Base-by-base conservation (phyloP, 805 yeast species). In the Metschnikowia gruessii region DNA sequence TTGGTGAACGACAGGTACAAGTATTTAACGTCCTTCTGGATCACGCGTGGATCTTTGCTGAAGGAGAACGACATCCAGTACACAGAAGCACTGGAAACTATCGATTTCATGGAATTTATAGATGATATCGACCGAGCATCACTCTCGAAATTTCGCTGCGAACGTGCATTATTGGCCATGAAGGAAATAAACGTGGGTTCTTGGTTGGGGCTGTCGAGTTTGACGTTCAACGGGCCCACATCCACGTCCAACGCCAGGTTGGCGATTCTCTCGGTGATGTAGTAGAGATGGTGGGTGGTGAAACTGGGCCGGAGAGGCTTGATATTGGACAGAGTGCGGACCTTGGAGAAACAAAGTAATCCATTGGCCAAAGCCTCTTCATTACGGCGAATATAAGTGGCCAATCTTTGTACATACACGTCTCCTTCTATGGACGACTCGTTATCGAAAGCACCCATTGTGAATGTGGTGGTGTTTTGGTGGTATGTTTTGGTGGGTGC, bases 281-380 rank as follows among this genome's bases (percentile, higher is more conserved):
- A 82, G 57, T 79, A 83, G 24, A 82, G 66, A 59, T 83, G 87
- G 59, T 82, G 88, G 22, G 81, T 66, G 15, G 86, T 80, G 43
- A 83, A 66, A 12, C 79, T 75, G 18, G 83, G 65, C 48, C 86
- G 63, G 12, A 79, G 75, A 0, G 85, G 83, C 54, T 80, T 81
- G 32, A 62, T 58, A 43, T 62, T 66, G 24, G 62, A 24, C 59
- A 43, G 40, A 37, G 53, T 37, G 24, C 55, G 48, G 15, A 45
- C 47, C 52, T 76, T 79, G 54, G 77, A 74, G 57, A 77, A 79
- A 16, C 80, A 78, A 29, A 79, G 64, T 26, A 80, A 65, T 1
- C 84, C 83, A 54, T 80, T 80, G 15, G 84, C 83, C 22, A 80
- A 66, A 29, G 79, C 82, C 40, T 77, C 74, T 54, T 80, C 85